Evolutionary conservation across 495 filamentous ascomycete species (phyloP).

Genomic region (Tuber borchii): DNA sequence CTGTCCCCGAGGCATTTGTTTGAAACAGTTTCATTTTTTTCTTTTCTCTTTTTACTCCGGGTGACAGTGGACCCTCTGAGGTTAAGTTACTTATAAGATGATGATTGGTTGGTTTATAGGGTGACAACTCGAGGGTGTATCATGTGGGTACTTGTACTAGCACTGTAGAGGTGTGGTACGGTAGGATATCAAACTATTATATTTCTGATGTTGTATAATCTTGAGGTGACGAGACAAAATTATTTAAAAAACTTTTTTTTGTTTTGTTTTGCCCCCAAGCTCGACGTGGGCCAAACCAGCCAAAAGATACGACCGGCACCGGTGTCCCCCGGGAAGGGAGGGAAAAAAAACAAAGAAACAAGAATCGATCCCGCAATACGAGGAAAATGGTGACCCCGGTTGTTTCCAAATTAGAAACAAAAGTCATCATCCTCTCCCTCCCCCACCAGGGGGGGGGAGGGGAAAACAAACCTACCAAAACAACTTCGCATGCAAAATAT

Average conservation of each 20-base stretch:
- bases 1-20: not conserved
- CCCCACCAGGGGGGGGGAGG: not conserved
- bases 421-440: not conserved
- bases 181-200: not conserved
- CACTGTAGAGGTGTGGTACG: not conserved
- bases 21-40: not conserved
- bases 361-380: not conserved
- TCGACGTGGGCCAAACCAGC: not conserved
- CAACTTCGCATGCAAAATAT: conserved; percentile 86
- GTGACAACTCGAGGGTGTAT: not conserved
- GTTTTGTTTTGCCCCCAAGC: not conserved
- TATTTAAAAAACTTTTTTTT: not conserved
- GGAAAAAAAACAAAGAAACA: not conserved
- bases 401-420: not conserved
- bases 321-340: not conserved
- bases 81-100: not conserved
- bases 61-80: not conserved
- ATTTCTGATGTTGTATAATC: not conserved
- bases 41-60: not conserved
- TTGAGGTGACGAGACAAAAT: not conserved
- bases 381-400: not conserved
- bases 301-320: not conserved
- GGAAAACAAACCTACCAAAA: conserved; percentile 47
- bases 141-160: too few relatives aligned
- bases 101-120: not conserved